Percentiles rank a stretch among this genome's conserved stretches.
Conservation (phyloP, 1,284 basidiomycete genomes). For the Paramarasmius palmivorus region DNA sequence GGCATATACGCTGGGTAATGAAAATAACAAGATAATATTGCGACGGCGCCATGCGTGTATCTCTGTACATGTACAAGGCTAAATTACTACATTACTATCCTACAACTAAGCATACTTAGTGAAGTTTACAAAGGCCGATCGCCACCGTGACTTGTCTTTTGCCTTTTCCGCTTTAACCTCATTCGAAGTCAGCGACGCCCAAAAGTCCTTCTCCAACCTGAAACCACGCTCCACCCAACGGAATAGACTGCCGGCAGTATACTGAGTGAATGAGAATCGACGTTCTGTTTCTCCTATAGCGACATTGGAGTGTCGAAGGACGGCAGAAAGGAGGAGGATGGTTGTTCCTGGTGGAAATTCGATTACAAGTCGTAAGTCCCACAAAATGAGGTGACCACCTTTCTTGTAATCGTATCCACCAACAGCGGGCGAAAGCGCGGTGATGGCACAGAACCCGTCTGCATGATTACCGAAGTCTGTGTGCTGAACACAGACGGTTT, state of each 20-base stretch:
- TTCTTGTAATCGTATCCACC: conserved; percentile 22
- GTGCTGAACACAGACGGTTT: conserved; percentile 4
- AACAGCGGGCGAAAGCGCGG: conserved; percentile 7
- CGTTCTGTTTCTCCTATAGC: background rate
- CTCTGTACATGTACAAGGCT: too few relatives aligned
- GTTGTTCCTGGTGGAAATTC: conserved; percentile 24
- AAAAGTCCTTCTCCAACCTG: too few relatives aligned
- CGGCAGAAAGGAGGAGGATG: conserved; percentile 26
- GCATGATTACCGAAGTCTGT: conserved; percentile 5
- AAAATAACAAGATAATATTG: too few relatives aligned
- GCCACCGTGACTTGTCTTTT: too few relatives aligned
- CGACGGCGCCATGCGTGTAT: too few relatives aligned
- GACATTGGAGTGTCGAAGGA: conserved; percentile 6
- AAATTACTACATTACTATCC: too few relatives aligned
- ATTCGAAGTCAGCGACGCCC: too few relatives aligned
- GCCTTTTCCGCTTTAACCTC: too few relatives aligned
- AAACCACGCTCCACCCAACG: background rate
- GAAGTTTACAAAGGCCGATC: too few relatives aligned
- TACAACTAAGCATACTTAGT: too few relatives aligned
- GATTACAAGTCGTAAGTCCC: conserved; percentile 23
- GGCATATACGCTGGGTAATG: too few relatives aligned
- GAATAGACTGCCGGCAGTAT: conserved; percentile 10
- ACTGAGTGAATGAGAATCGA: conserved; percentile 10
- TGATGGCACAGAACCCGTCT: conserved; percentile 7
- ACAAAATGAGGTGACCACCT: conserved; percentile 27